A percentile compares a stretch with the other conserved stretches of the same genome.
phyloP scores from a whole-genome alignment of 208 protist genomes.

The Trypanosoma lewisi region DNA sequence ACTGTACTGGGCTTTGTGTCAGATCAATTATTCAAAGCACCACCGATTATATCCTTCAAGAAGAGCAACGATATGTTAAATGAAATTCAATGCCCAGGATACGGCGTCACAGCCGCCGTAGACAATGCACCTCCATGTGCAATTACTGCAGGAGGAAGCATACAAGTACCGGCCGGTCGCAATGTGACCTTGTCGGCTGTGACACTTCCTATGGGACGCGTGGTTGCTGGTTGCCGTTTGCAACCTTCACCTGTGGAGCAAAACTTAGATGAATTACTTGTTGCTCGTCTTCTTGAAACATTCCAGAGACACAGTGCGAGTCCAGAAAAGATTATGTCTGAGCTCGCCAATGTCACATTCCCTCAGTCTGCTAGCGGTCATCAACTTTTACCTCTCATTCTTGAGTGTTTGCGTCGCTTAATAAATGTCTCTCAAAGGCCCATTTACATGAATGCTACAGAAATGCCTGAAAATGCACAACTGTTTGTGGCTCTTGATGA shows the following conservation, averaged over 20 bases:
- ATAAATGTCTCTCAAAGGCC: neutral
- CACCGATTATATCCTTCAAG: slow-evolving; percentile 59
- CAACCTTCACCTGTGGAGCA: slow-evolving; percentile 26
- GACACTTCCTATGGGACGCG: slow-evolving; percentile 32
- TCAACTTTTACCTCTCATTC: slow-evolving; percentile 51
- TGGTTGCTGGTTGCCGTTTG: slow-evolving; percentile 41
- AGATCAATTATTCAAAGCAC: slow-evolving; percentile 47
- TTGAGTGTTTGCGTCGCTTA: slow-evolving; percentile 42
- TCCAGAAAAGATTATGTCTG: slow-evolving; percentile 37
- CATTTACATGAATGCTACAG: slow-evolving; percentile 3
- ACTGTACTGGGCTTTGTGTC: slow-evolving; percentile 56
- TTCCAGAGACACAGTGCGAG: slow-evolving; percentile 53
- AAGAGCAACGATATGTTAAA: slow-evolving; percentile 26
- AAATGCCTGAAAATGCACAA: slow-evolving; percentile 3
- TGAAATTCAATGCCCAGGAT: slow-evolving; percentile 59
- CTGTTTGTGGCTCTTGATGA: slow-evolving; percentile 9
- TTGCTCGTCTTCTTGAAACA: slow-evolving; percentile 61
- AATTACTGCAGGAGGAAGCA: slow-evolving; percentile 38
- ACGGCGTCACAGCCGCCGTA: slow-evolving; percentile 46
- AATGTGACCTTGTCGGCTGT: slow-evolving; percentile 42
- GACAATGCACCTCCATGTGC: slow-evolving; percentile 42
- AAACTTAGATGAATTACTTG: slow-evolving; percentile 45
- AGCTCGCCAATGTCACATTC: slow-evolving; percentile 31
- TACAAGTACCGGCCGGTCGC: slow-evolving; percentile 35
- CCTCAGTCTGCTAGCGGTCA: slow-evolving; percentile 41